Evolutionary conservation across 805 yeast genomes (phyloP), one percentile per base, ranked within the genome.

Genomic region (Yamadazyma paraphyllophila): DNA sequence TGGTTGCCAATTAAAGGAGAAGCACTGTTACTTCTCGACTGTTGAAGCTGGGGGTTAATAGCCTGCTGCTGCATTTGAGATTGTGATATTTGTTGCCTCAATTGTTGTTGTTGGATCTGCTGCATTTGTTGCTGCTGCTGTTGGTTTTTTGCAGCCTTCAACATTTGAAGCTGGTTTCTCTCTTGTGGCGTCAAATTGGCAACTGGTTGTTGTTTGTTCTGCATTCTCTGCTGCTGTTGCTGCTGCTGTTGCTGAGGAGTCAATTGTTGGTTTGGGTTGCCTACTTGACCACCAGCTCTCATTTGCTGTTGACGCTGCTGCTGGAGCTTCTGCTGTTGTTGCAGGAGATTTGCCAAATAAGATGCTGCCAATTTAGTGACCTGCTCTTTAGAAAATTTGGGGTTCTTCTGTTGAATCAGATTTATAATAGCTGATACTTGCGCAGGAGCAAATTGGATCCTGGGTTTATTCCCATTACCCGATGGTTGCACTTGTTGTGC

Each of bases 291-390:
- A 16, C 13, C 24, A 7, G 35, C 36, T 27, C 40, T 12, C 32
- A 26, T 33, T 49, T 54, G 63, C 37, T 57, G 47, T 43, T 56
- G 66, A 25, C 57, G 67, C 55, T 54, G 53, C 47, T 57, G 46
- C 41, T 59, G 53, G 42, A 63, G 54, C 26, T 70, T 62, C 39
- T 70, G 76, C 54, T 77, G 81, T 54, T 72, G 76, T 48, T 74
- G 78, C 58, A 80, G 85, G 30, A 78, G 62, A 48, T 73, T 77
- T 1, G 86, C 82, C 50, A 82, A 60, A 54, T 82, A 81, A 12
- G 81, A 73, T 2, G 85, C 85, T 2, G 88, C 88, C 46, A 82
- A 68, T 47, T 79, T 76, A 2, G 85, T 80, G 1, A 83, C 86
- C 54, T 83, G 85, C 46, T 79, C 83, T 49, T 81, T 81, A 9